phyloP scores from a whole-genome alignment of 352 stramenopile species.

The Phytophthora syringae region DNA sequence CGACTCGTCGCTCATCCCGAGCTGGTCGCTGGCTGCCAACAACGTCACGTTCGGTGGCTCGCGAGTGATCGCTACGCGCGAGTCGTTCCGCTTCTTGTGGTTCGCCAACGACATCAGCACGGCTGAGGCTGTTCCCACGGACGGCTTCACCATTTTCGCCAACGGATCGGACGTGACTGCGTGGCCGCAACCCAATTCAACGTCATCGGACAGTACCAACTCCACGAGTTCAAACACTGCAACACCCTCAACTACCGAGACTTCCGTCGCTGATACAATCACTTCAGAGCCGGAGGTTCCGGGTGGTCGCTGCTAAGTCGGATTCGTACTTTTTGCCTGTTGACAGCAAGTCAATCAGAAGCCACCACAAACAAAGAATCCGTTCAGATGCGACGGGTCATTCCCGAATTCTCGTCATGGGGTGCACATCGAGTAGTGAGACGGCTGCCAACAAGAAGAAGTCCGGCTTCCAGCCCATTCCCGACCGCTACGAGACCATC shows the following conservation, averaged over 20 bases:
- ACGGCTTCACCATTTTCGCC: constrained; percentile 58
- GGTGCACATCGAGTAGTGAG: constrained; percentile 30
- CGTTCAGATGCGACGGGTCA: constrained; percentile 23
- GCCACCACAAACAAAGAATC: constrained; percentile 11
- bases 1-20: constrained; percentile 31
- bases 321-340: too few species aligned
- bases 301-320: constrained; percentile 20
- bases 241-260: constrained; percentile 5
- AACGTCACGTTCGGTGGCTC: constrained; percentile 56
- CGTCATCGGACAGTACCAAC: constrained; percentile 10
- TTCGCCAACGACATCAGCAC: constrained; percentile 53
- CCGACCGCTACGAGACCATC: constrained; percentile 67
- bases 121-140: constrained; percentile 40
- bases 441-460: constrained; percentile 5
- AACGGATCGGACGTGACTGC: constrained; percentile 42
- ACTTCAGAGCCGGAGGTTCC: constrained; percentile 13
- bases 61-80: constrained; percentile 50
- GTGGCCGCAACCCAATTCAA: constrained; percentile 41
- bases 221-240: constrained; percentile 7
- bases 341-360: too few species aligned
- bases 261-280: neutral
- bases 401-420: constrained; percentile 29
- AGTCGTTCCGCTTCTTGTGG: constrained; percentile 53
- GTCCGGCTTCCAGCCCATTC: constrained; percentile 48
- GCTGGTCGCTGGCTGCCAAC: constrained; percentile 49